Evolutionary conservation across 2,329 filamentous ascomycete species (phyloP), one percentile per base, ranked within the genome.

Genomic region (Penicillium sp.): DNA sequence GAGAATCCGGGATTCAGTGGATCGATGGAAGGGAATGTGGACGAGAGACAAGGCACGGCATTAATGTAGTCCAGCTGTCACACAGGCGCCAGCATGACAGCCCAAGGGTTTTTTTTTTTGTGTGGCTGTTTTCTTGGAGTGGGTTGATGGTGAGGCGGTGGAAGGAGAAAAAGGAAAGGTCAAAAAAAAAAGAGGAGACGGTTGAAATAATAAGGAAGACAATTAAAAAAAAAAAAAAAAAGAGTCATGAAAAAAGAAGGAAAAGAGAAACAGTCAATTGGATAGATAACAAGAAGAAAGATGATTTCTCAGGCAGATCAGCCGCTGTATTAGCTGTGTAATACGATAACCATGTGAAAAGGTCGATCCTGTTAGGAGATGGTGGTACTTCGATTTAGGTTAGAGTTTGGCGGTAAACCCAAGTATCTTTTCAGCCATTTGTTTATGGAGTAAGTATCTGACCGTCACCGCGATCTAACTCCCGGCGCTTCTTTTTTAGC

Each of bases 71-170:
- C 61, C 68, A 70, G 68, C 65, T 70, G 71, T 74, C 70, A 73
- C 70, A 73, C 70, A 70, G 65, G 60, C 65, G 67, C 65, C 67
- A 71, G 70, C 70, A 70, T 71, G 69, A 71, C 67, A 70, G 64
- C 59, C 61, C 59, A 59, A 61, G 50, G 46, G 36, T 29, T 43
- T 49, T 53, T 48, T 48, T 53, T 48, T 59, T 52, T 49, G 40
- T 38, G 55, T 41, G 39, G 44, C 21, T 50, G 40, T 46, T n/a
- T n/a, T n/a, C n/a, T n/a, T 23, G 46, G 41, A 39, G 29, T 15
- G 36, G 25, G 25, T 36, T 43, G 23, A 40, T 41, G n/a, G 5
- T 16, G 47, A 40, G 52, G 55, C 27, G 31, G 34, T 40, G 48
- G 33, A 51, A 31, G n/a, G 31, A 51, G 27, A 36, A 45, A 27